These are phyloP conservation scores for Pelargonium myrrhifolium DNA, from an alignment of 441 rosid species.

Conservation along the genomic window DNA sequence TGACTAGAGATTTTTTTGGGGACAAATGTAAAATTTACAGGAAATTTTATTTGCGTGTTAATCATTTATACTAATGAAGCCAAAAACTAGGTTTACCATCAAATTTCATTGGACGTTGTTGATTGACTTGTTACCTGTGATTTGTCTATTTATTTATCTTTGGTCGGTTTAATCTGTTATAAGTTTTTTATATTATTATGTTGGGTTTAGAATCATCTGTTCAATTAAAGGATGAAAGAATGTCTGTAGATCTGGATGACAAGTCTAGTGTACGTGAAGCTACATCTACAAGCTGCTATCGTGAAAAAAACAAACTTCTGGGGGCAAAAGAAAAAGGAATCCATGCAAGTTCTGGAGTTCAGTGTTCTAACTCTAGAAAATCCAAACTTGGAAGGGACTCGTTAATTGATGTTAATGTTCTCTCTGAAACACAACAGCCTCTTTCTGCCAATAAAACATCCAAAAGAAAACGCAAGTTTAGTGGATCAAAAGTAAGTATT, in stretches of 20 bases:
- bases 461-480: slow-evolving; percentile 50
- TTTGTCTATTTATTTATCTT: slow-evolving; percentile 2
- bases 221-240: slow-evolving; percentile 56
- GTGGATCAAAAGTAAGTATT: slow-evolving; percentile 34
- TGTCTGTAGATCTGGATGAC: slow-evolving; percentile 33
- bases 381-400: slow-evolving; percentile 42
- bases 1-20: neutral
- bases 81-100: neutral
- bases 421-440: slow-evolving; percentile 34
- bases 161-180: neutral
- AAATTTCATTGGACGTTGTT: neutral
- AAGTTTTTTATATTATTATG: slow-evolving; percentile 2
- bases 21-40: slow-evolving; percentile 1
- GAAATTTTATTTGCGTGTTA: neutral
- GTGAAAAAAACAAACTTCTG: slow-evolving; percentile 33
- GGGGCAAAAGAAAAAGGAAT: slow-evolving; percentile 37
- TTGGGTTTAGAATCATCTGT: slow-evolving; percentile 54
- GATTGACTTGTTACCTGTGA: neutral
- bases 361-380: slow-evolving; percentile 38
- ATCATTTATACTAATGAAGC: neutral
- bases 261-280: slow-evolving; percentile 45
- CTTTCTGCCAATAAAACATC: slow-evolving; percentile 28
- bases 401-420: slow-evolving; percentile 26
- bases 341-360: slow-evolving; percentile 27
- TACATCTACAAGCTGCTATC: slow-evolving; percentile 31